Base-by-base conservation (phyloP, 176 grass and related monocot species). In the Tillandsia leiboldiana region DNA sequence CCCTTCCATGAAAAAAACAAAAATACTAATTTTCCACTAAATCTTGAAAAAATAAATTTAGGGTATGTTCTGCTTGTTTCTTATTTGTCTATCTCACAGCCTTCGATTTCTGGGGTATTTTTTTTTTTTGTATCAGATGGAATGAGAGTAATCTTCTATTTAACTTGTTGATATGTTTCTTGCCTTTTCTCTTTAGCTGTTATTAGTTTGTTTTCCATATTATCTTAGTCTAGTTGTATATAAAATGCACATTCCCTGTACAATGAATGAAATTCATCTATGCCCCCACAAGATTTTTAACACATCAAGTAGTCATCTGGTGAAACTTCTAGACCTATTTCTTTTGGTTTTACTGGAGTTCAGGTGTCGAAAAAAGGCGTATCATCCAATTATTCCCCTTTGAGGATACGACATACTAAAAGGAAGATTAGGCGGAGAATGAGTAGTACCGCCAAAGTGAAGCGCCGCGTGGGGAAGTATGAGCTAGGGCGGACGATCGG, bases 401-500 rank as follows among this genome's bases (percentile, higher is more conserved):
- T 58, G 54, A n/a, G 54, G 3, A 58, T 11, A 58, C 15, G 54
- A 23, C 18, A 42, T 6, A 42, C n/a, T 10, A 20, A 8, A 14
- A 59, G 10, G 54, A 18, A 59, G 54, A 18, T 20, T 8, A 15
- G n/a, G 54, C 22, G 17, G 22, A 20, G 8, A 61, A 61, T 61
- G 56, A 61, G 56, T 42, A 42, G 33, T 61, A 61, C 56, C 9
- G 5, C 13, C 56, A 99, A 90, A 75, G 86, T 99, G 79, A 99
- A 90, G 75, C 89, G 94, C 6, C 77, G 80, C 70, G 94, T 99
- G 1, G 94, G 94, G 9, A 99, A 93, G 70, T 99, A 90, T 75
- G 94, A 99, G 54, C 84, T 99, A 2, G 94, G 94, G 6, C 89
- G 89, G 26, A 99, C 87, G 51, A 89, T 99, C 50, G 94, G 94